Conservation (phyloP, 306 rosid species). For the Purshia tridentata region DNA sequence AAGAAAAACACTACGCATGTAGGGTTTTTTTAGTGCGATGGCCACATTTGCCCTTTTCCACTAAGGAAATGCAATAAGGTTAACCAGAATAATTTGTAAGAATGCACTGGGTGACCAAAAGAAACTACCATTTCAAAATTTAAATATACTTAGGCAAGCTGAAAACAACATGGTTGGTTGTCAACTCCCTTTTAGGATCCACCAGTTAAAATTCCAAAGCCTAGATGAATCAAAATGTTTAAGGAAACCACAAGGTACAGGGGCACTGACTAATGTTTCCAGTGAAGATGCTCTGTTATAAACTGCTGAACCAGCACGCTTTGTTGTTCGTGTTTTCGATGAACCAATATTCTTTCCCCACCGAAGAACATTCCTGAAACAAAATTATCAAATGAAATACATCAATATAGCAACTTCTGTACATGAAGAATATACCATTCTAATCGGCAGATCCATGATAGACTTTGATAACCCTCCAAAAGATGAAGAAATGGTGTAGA, state of each 20-base stretch:
- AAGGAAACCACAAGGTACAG: conserved; percentile 21
- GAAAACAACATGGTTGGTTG: not conserved
- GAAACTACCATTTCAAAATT: not conserved
- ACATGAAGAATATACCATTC: not conserved
- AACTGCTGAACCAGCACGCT: conserved; percentile 83
- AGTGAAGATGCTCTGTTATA: conserved; percentile 92
- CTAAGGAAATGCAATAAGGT: not conserved
- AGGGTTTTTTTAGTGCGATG: not conserved
- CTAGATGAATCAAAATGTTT: conserved; percentile 1
- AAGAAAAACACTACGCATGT: not conserved
- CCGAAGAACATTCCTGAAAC: conserved; percentile 76
- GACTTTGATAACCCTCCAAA: not conserved
- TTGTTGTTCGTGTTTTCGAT: conserved; percentile 74
- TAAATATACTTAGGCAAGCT: too few species aligned
- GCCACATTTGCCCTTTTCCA: not conserved
- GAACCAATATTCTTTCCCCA: conserved; percentile 92
- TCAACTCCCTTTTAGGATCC: conserved; percentile 9
- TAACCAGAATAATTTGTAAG: not conserved
- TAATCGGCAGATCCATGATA: not conserved
- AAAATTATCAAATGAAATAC: conserved; percentile 22
- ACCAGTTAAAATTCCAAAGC: conserved; percentile 17
- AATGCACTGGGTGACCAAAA: not conserved
- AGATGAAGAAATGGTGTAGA: not conserved
- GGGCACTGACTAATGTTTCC: conserved; percentile 74
- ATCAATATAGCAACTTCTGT: conserved; percentile 10